phyloP scores from a whole-genome alignment of 208 protist genomes.

The Phytomonas sp. region DNA sequence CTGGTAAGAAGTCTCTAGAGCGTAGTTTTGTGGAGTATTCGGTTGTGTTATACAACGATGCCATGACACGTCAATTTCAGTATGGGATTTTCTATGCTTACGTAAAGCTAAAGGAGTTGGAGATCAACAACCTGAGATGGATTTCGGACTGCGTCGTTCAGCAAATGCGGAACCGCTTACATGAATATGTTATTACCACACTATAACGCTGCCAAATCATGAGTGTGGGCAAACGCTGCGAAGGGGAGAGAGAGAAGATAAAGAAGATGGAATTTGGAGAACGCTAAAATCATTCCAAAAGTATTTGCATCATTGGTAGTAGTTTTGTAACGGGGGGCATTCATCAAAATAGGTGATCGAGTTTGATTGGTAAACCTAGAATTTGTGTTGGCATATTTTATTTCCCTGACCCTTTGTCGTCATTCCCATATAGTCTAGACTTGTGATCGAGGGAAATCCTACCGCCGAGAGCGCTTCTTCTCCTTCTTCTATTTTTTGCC shows the following conservation, averaged over 20 bases:
- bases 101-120: conserved; percentile 90
- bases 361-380: neutral
- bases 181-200: conserved; percentile 74
- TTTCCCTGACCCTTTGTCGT: neutral
- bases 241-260: conserved; percentile 7
- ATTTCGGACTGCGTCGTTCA: conserved; percentile 90
- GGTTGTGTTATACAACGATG: conserved; percentile 77
- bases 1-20: conserved; percentile 73
- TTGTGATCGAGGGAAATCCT: neutral
- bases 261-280: conserved; percentile 11
- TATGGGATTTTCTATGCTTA: conserved; percentile 92
- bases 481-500: conserved; percentile 6
- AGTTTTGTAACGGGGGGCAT: conserved; percentile 5
- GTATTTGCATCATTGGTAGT: conserved; percentile 8
- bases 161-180: conserved; percentile 78
- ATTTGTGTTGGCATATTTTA: neutral
- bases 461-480: conserved; percentile 5
- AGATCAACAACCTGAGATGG: conserved; percentile 90
- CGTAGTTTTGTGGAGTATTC: conserved; percentile 81
- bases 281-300: neutral
- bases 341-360: conserved; percentile 2
- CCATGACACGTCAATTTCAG: conserved; percentile 87
- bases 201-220: conserved; percentile 9
- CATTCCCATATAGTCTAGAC: neutral
- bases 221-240: neutral